Base-by-base conservation (phyloP, 805 yeast species). In the Grigorovia humatica region DNA sequence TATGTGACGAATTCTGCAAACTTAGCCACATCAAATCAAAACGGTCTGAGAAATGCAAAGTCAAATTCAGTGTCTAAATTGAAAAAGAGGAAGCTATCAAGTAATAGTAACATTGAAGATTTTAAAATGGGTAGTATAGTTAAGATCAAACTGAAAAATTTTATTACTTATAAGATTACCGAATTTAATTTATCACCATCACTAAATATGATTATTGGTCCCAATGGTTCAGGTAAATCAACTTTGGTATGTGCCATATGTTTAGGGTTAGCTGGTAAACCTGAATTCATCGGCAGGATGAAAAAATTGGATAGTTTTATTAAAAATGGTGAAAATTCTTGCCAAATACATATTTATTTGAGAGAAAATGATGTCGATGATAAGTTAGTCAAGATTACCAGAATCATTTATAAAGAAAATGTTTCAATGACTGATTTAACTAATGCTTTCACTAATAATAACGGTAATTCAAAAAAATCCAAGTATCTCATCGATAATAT, bases 211-310 rank as follows among this genome's bases (percentile, higher is more conserved):
- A 85, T 93, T 52, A 84, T 93, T 50, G 99, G 97, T 0, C 97
- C 97, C 12, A 93, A 93, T 65, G 99, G 99, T 40, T 80, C 96
- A 0, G 99, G 99, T 7, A 93, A 93, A 62, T 83, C 93, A 42
- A 88, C 98, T 0, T 79, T 93, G 60, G 90, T 93, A 4, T 87
- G 96, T 54, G 98, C 96, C 0, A 79, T 91, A 0, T 91, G 96
- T 63, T 72, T 93, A 38, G 96, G 96, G 0, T 70, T 93, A 17
- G 91, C 84, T 1, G 98, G 97, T 1, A 80, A 78, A 60, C 76
- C 86, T 20, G 86, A 79, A 43, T 70, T 81, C 44, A 77, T 90
- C 53, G 95, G 93, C 4, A 85, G 77, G 72, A 84, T 73, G 64
- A 79, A 62, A 66, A 79, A 76, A 44, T 65, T 81, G 2, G 73